These are phyloP conservation scores for Cylindrodendrum hubeiense DNA, from an alignment of 2,329 filamentous ascomycete genomes.

Conservation along the genomic window DNA sequence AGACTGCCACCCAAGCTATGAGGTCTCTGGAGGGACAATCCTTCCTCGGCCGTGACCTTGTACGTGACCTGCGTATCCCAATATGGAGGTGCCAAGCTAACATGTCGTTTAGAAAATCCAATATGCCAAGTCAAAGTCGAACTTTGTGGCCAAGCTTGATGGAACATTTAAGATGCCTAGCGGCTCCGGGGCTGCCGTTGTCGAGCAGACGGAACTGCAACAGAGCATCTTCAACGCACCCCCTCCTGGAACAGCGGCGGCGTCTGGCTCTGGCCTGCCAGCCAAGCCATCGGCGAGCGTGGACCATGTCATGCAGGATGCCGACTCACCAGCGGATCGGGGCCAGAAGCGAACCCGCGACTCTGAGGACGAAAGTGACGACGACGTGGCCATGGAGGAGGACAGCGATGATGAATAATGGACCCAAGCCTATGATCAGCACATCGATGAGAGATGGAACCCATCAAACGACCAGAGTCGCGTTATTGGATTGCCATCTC, in stretches of 20 bases:
- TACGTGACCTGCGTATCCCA: constrained; percentile 58
- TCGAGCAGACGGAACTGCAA: constrained; percentile 79
- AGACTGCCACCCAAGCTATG: constrained; percentile 95
- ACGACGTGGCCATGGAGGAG: constrained; percentile 77
- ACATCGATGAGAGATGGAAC: constrained; percentile 32
- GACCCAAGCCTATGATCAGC: constrained; percentile 32
- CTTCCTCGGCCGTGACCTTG: constrained; percentile 88
- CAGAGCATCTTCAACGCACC: constrained; percentile 84
- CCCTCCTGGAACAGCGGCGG: constrained; percentile 62
- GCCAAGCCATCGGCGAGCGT: constrained; percentile 62
- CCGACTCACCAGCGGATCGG: constrained; percentile 65
- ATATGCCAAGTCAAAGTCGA: constrained; percentile 91
- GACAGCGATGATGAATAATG: constrained; percentile 78
- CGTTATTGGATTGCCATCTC: constrained; percentile 67
- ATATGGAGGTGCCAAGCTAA: constrained; percentile 14
- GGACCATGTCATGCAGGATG: constrained; percentile 64
- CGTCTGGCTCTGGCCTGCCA: constrained; percentile 54
- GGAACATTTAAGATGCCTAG: constrained; percentile 84
- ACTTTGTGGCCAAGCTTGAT: constrained; percentile 90
- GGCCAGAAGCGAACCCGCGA: constrained; percentile 80
- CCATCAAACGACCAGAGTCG: constrained; percentile 19
- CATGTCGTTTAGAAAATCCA: constrained; percentile 79
- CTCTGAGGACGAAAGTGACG: constrained; percentile 74
- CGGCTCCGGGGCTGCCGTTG: constrained; percentile 63
- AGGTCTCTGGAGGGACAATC: constrained; percentile 86